A percentile compares a stretch with the other conserved stretches of the same genome.
Conservation (phyloP, 2,329 filamentous ascomycete genomes). For the Paraphaeosphaeria sporulosa region DNA sequence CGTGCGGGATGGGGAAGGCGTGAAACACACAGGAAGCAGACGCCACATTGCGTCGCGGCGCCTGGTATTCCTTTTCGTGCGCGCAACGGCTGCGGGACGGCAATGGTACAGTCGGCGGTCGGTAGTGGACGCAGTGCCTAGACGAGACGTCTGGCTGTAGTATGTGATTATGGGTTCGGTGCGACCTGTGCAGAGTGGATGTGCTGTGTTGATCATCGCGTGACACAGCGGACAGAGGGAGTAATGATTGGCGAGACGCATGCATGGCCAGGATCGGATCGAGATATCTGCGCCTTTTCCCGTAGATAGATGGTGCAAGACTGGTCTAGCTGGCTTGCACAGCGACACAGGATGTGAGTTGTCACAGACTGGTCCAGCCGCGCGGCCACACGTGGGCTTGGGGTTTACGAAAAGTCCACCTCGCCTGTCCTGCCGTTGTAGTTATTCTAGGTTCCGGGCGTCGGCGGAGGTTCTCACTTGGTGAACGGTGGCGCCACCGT, state of each 20-base stretch:
- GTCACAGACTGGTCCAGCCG: conserved; percentile 4
- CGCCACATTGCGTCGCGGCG: background rate
- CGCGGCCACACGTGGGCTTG: conserved; percentile 6
- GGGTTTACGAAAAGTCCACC: background rate
- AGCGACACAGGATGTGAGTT: conserved; percentile 2
- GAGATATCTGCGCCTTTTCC: conserved; percentile 17
- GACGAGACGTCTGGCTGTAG: background rate
- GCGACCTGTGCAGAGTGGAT: conserved; percentile 1
- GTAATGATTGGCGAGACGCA: conserved; percentile 14
- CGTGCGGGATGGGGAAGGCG: conserved; percentile 4
- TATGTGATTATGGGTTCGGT: background rate
- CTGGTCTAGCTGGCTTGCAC: background rate
- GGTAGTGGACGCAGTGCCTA: background rate
- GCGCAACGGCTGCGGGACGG: conserved; percentile 1
- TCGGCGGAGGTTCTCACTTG: background rate
- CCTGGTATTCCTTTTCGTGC: conserved; percentile 4
- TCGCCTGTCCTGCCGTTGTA: too few species aligned
- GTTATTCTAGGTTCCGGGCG: background rate
- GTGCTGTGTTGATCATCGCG: conserved; percentile 13
- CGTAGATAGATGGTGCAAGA: too few species aligned
- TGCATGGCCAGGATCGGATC: conserved; percentile 19
- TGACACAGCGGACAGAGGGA: background rate
- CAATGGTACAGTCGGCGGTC: conserved; percentile 24
- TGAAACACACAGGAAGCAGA: conserved; percentile 5
- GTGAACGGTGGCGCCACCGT: background rate